phyloP scores from a whole-genome alignment of 192 early-diverging fungal genomes.

The Phlyctochytrium bullatum region DNA sequence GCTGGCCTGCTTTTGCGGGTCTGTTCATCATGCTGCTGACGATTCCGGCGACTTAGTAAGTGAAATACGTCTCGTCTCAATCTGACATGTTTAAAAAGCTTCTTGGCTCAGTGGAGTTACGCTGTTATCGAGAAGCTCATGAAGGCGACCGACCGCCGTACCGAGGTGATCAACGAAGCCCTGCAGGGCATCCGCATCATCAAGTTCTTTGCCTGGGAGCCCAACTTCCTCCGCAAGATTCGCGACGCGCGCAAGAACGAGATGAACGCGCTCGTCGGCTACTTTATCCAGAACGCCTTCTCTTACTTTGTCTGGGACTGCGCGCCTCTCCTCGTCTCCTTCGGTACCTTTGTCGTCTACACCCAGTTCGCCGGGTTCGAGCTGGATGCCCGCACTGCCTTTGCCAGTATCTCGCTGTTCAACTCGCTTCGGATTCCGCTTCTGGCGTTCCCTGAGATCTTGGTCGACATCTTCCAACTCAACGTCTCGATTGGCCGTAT shows the following conservation, averaged over 20 bases:
- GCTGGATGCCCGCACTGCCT: slow-evolving; percentile 67
- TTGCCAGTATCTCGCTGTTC: slow-evolving; percentile 64
- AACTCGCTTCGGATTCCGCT: slow-evolving; percentile 57
- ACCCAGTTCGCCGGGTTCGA: slow-evolving; percentile 52
- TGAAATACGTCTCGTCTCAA: too few relatives aligned
- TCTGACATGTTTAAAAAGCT: not conserved
- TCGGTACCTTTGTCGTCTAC: slow-evolving; percentile 58
- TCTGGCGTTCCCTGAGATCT: slow-evolving; percentile 54
- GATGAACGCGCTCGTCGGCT: slow-evolving; percentile 18
- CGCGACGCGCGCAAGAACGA: slow-evolving; percentile 27
- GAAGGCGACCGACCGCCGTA: slow-evolving; percentile 56
- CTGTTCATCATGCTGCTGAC: slow-evolving; percentile 24
- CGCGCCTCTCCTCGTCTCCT: slow-evolving; percentile 52
- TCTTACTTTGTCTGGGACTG: slow-evolving; percentile 28
- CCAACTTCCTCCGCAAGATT: slow-evolving; percentile 33
- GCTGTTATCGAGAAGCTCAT: slow-evolving; percentile 39
- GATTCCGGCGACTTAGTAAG: slow-evolving; percentile 21
- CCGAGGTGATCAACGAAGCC: slow-evolving; percentile 66
- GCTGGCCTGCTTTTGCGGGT: slow-evolving; percentile 34
- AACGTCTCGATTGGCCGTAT: slow-evolving; percentile 61
- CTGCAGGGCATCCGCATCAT: slow-evolving; percentile 47
- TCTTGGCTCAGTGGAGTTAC: slow-evolving; percentile 22
- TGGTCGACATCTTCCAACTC: slow-evolving; percentile 51
- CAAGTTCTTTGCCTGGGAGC: slow-evolving; percentile 50
- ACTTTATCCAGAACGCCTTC: slow-evolving; percentile 15